Evolutionary conservation across 306 rosid species (phyloP).

Genomic region (Prunus davidiana): DNA sequence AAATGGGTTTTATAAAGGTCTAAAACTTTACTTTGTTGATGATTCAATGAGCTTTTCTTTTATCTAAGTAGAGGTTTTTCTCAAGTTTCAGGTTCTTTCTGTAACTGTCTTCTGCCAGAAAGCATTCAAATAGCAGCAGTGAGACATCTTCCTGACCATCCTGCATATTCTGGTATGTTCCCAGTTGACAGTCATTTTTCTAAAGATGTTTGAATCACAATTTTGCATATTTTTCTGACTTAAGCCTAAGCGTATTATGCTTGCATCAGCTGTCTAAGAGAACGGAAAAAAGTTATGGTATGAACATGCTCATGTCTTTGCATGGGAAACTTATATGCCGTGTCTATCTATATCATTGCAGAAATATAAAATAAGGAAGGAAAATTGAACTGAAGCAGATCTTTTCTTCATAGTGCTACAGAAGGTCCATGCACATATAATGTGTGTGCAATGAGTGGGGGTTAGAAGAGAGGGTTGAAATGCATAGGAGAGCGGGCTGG

Average conservation of each 20-base stretch:
- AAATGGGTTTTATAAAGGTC: neutral
- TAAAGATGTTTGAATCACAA: neutral
- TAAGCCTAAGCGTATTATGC: neutral
- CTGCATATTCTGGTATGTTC: constrained; percentile 62
- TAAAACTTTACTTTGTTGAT: neutral
- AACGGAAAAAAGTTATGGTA: neutral
- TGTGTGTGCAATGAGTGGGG: neutral
- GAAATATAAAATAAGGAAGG: neutral
- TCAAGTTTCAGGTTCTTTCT: constrained; percentile 79
- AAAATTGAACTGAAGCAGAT: neutral
- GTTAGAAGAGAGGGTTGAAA: neutral
- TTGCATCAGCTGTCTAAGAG: neutral
- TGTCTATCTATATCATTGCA: neutral
- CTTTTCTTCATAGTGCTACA: neutral
- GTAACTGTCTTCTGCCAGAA: constrained; percentile 95
- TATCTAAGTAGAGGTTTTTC: constrained; percentile 37
- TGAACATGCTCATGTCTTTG: too few species aligned
- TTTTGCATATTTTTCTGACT: constrained; percentile 10
- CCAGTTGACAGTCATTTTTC: neutral
- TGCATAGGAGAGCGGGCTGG: neutral
- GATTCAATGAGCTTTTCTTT: constrained; percentile 22
- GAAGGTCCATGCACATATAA: neutral
- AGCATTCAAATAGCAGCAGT: constrained; percentile 75
- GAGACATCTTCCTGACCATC: constrained; percentile 73
- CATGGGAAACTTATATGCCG: neutral